Evolutionary conservation across 2,329 filamentous ascomycete species (phyloP).

Genomic region (Fusarium avenaceum): DNA sequence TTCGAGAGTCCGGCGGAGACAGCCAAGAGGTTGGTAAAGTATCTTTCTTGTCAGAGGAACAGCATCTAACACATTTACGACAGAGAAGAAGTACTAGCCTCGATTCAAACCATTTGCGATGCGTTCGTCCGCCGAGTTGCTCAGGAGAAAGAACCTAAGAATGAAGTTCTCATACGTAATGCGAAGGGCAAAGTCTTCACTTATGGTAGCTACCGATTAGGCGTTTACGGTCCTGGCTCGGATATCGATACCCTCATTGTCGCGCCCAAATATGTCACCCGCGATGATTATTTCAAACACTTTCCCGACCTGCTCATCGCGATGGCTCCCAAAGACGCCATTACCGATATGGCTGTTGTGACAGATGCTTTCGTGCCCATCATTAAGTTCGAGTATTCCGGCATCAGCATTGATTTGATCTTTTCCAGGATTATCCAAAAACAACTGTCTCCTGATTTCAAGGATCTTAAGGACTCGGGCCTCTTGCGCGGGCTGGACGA

Average conservation of each 20-base stretch:
- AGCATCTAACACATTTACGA: constrained; percentile 21
- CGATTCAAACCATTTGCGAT: constrained; percentile 83
- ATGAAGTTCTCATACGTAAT: constrained; percentile 82
- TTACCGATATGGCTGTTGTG: constrained; percentile 87
- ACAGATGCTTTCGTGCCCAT: constrained; percentile 95
- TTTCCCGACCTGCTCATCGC: constrained; percentile 85
- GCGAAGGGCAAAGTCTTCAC: constrained; percentile 95
- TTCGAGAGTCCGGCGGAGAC: constrained; percentile 90
- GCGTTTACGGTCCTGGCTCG: constrained; percentile 93
- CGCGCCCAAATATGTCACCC: constrained; percentile 87
- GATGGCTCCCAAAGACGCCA: constrained; percentile 81
- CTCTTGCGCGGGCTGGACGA: constrained; percentile 89
- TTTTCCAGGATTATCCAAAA: constrained; percentile 81
- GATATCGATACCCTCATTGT: constrained; percentile 98
- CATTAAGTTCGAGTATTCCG: constrained; percentile 93
- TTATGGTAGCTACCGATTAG: constrained; percentile 94
- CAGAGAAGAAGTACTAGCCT: constrained; percentile 72
- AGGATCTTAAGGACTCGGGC: constrained; percentile 84
- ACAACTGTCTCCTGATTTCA: constrained; percentile 75
- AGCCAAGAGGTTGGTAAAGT: constrained; percentile 75
- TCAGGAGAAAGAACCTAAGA: constrained; percentile 76
- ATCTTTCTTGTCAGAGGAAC: background rate
- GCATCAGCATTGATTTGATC: constrained; percentile 95
- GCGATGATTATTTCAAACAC: constrained; percentile 91
- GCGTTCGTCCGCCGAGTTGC: constrained; percentile 90